Percentiles rank a stretch among this genome's conserved stretches.
phyloP scores from a whole-genome alignment of 169 alveolate species.

The Plasmodium malariae region DNA sequence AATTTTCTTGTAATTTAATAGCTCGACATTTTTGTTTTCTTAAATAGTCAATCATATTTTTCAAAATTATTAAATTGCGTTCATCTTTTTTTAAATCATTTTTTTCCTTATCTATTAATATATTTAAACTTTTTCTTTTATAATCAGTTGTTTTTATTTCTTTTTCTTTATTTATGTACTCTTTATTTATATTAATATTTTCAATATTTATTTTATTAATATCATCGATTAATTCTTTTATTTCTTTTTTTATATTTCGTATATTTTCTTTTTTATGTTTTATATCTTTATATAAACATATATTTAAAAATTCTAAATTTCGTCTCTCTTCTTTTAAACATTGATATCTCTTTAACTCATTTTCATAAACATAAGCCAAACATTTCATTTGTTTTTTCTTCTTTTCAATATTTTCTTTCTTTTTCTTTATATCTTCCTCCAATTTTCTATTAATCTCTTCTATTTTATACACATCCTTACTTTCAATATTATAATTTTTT shows the following conservation, averaged over 20 bases:
- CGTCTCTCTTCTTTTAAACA: conserved; percentile 72
- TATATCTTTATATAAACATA: conserved; percentile 69
- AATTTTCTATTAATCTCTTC: conserved; percentile 58
- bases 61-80: conserved; percentile 42
- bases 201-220: conserved; percentile 63
- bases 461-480: conserved; percentile 59
- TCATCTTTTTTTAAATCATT: conserved; percentile 69
- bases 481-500: conserved; percentile 56
- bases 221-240: conserved; percentile 58
- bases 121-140: conserved; percentile 32
- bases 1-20: conserved; percentile 35
- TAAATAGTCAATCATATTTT: conserved; percentile 61
- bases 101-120: conserved; percentile 47
- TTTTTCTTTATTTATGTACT: conserved; percentile 39
- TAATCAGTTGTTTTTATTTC: conserved; percentile 32
- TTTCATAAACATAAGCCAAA: conserved; percentile 48
- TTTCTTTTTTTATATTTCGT: conserved; percentile 40
- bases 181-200: conserved; percentile 48
- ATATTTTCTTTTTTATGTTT: conserved; percentile 67
- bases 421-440: conserved; percentile 52
- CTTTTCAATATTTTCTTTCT: conserved; percentile 41
- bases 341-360: conserved; percentile 62
- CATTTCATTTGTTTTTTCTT: conserved; percentile 45
- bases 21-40: conserved; percentile 65
- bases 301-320: conserved; percentile 52